These are phyloP conservation scores for Galeopsis tetrahit DNA, from an alignment of 257 asterid species.

Conservation along the genomic window DNA sequence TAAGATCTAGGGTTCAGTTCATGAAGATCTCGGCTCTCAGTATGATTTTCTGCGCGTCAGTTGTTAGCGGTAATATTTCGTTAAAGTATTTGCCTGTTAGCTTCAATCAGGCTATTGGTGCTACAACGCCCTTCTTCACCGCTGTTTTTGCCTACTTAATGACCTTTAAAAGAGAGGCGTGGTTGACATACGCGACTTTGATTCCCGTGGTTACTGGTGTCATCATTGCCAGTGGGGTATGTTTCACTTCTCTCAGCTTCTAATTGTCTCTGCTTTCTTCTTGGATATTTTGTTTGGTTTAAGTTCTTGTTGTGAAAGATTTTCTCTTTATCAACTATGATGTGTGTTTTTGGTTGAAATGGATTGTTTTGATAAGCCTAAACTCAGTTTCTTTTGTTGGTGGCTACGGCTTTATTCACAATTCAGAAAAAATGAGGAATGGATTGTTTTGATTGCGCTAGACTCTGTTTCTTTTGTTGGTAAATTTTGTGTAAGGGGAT, in stretches of 20 bases:
- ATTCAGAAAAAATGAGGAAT: background rate
- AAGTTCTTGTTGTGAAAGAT: slow-evolving; percentile 16
- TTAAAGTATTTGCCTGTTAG: slow-evolving; percentile 85
- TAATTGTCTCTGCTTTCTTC: slow-evolving; percentile 13
- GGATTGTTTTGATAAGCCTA: slow-evolving; percentile 18
- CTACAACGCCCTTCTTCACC: slow-evolving; percentile 87
- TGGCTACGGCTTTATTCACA: background rate
- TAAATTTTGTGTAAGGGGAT: background rate
- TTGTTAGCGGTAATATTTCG: slow-evolving; percentile 83
- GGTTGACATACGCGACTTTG: slow-evolving; percentile 76
- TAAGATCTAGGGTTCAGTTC: slow-evolving; percentile 88
- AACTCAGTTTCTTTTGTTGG: slow-evolving; percentile 18
- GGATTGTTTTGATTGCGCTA: background rate
- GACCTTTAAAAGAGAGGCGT: slow-evolving; percentile 75
- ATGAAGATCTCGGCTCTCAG: slow-evolving; percentile 82
- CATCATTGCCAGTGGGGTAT: slow-evolving; percentile 85
- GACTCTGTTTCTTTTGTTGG: background rate
- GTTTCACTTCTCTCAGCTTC: slow-evolving; percentile 25
- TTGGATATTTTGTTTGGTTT: slow-evolving; percentile 10
- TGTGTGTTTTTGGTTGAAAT: background rate
- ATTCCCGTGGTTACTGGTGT: slow-evolving; percentile 84
- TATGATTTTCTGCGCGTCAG: slow-evolving; percentile 77
- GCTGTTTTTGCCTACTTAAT: slow-evolving; percentile 81
- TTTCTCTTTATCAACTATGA: slow-evolving; percentile 14
- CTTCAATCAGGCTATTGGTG: slow-evolving; percentile 90